Percentiles rank a stretch among this genome's conserved stretches.
phyloP scores from a whole-genome alignment of 257 asterid genomes.

The Solanum chilense region DNA sequence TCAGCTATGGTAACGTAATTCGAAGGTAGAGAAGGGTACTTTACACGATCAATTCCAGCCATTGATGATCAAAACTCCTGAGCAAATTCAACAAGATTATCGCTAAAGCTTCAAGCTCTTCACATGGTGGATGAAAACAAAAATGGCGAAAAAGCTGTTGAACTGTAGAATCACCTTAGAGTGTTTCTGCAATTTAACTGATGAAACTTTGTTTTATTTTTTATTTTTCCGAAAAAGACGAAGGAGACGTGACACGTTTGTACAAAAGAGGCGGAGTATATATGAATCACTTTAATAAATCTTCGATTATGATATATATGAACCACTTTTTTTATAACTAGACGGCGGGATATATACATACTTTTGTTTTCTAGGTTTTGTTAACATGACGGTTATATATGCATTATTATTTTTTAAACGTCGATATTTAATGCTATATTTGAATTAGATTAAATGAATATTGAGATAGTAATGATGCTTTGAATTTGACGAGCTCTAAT shows the following conservation, averaged over 20 bases:
- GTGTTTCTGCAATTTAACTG: background rate
- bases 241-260: background rate
- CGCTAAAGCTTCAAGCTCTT: background rate
- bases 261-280: no score
- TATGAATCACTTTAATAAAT: background rate
- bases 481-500: no score
- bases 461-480: background rate
- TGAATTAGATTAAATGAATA: no score
- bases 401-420: no score
- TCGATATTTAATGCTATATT: no score
- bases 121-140: background rate
- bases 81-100: background rate
- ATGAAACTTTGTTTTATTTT: no score
- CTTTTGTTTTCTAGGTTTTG: background rate
- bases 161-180: background rate
- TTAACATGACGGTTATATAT: background rate
- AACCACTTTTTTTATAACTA: no score
- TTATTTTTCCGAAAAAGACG: background rate
- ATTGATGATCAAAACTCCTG: background rate
- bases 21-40: slow-evolving; percentile 37
- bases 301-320: no score
- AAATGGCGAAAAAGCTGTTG: background rate
- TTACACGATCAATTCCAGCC: background rate
- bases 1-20: slow-evolving; percentile 51
- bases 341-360: accelerated